phyloP scores from a whole-genome alignment of 495 filamentous ascomycete species.

The Penicillium soppii region DNA sequence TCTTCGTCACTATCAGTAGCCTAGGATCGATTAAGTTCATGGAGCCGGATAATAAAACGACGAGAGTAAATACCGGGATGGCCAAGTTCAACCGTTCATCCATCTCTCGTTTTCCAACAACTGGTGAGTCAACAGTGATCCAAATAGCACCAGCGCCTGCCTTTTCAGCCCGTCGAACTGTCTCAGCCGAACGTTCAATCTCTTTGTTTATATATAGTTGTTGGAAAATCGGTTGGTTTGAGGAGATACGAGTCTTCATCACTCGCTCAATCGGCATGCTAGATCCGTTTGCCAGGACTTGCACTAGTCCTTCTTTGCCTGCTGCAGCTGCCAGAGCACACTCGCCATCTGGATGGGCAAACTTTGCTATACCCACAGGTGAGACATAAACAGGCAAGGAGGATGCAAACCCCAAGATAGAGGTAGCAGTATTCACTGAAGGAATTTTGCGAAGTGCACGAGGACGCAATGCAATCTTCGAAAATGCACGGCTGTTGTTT shows the following conservation, averaged over 20 bases:
- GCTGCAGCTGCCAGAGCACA: constrained; percentile 70
- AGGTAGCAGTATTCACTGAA: constrained; percentile 66
- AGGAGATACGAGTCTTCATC: constrained; percentile 49
- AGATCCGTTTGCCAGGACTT: constrained; percentile 34
- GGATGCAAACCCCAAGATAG: constrained; percentile 71
- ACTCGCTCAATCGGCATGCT: constrained; percentile 69
- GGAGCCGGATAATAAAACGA: no score
- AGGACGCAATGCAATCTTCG: constrained; percentile 79
- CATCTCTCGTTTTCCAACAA: constrained; percentile 60
- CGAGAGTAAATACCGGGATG: constrained; percentile 16
- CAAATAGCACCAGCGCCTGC: constrained; percentile 75
- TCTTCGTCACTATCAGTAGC: constrained; percentile 11
- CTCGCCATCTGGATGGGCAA: constrained; percentile 80
- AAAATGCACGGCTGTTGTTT: constrained; percentile 77
- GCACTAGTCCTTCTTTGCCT: constrained; percentile 54
- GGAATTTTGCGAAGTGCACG: constrained; percentile 70
- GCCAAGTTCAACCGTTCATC: constrained; percentile 63
- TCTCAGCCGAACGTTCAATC: constrained; percentile 69
- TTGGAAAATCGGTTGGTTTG: constrained; percentile 73
- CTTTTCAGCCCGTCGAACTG: constrained; percentile 72
- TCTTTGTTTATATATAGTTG: constrained; percentile 90
- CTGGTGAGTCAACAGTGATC: constrained; percentile 66
- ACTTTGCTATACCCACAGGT: constrained; percentile 74
- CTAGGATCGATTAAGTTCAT: neutral
- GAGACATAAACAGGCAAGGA: constrained; percentile 76